These are phyloP conservation scores for Orbilia oligospora DNA, from an alignment of 2,329 filamentous ascomycete species.

Conservation along the genomic window DNA sequence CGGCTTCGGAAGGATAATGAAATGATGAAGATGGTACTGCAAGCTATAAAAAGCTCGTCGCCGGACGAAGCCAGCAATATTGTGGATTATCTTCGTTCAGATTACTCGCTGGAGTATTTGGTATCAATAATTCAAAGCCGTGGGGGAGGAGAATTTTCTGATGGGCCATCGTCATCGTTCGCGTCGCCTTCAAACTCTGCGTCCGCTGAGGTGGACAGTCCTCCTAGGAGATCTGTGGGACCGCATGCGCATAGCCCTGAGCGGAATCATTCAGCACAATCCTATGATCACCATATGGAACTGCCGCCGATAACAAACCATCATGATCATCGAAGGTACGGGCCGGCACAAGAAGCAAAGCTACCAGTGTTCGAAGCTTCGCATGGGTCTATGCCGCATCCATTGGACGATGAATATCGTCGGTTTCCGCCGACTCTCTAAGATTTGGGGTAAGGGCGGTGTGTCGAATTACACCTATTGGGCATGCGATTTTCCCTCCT, in stretches of 20 bases:
- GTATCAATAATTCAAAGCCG: constrained; percentile 50
- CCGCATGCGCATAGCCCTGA: constrained; percentile 46
- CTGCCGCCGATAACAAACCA: constrained; percentile 51
- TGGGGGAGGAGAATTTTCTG: constrained; percentile 38
- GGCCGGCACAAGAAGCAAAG: constrained; percentile 28
- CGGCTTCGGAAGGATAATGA: constrained; percentile 53
- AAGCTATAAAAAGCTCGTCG: constrained; percentile 49
- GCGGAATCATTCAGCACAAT: constrained; percentile 3
- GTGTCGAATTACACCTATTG: constrained; percentile 3
- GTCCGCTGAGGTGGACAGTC: constrained; percentile 49
- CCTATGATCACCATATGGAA: constrained; percentile 40
- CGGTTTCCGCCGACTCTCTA: constrained; percentile 55
- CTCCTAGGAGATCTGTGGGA: constrained; percentile 32
- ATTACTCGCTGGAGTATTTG: constrained; percentile 49
- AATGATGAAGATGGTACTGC: constrained; percentile 55
- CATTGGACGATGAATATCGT: constrained; percentile 45
- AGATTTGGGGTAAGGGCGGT: constrained; percentile 8
- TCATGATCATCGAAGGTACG: constrained; percentile 50
- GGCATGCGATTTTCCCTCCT: constrained; percentile 20
- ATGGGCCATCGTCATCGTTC: constrained; percentile 45
- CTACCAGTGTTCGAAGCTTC: constrained; percentile 53
- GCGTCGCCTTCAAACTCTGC: constrained; percentile 53
- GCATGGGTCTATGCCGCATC: constrained; percentile 8
- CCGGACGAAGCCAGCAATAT: constrained; percentile 45
- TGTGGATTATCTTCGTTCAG: constrained; percentile 54